These are phyloP conservation scores for Colletotrichum brevisporum DNA, from an alignment of 2,329 filamentous ascomycete genomes.

Conservation along the genomic window DNA sequence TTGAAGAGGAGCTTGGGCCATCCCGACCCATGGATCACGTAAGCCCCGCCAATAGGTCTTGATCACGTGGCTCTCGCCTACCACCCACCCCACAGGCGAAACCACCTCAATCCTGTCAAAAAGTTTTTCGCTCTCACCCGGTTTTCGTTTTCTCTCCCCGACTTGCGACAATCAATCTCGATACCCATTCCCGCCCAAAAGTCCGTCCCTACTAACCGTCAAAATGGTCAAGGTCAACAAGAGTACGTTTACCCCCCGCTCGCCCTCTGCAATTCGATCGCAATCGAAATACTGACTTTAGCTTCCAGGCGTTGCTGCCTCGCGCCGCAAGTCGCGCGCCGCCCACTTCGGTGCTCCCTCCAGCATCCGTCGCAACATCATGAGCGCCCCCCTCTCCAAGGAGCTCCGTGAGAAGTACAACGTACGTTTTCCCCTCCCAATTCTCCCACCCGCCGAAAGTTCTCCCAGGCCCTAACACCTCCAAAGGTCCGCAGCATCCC, in stretches of 20 bases:
- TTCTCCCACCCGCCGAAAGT: neutral
- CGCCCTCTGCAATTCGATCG: neutral
- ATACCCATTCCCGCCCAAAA: constrained; percentile 29
- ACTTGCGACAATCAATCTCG: neutral
- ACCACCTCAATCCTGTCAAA: constrained; percentile 3
- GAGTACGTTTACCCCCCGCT: constrained; percentile 57
- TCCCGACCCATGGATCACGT: constrained; percentile 13
- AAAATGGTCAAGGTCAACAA: constrained; percentile 81
- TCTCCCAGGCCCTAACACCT: neutral
- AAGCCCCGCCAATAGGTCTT: neutral
- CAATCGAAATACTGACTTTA: constrained; percentile 41
- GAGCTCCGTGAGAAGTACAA: constrained; percentile 99
- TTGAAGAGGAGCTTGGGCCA: constrained; percentile 13
- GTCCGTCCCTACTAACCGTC: constrained; percentile 46
- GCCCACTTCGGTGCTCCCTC: constrained; percentile 97
- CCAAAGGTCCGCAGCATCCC: constrained; percentile 91
- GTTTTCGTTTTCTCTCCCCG: neutral
- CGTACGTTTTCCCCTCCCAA: constrained; percentile 68
- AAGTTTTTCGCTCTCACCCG: constrained; percentile 4
- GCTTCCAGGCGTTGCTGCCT: constrained; percentile 76
- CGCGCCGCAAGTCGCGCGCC: constrained; percentile 98
- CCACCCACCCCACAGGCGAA: neutral
- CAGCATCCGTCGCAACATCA: constrained; percentile 93
- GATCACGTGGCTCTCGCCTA: constrained; percentile 15
- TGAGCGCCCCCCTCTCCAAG: constrained; percentile 96